Evolutionary conservation across 768 basidiomycete species (phyloP), one percentile per base, ranked within the genome.

Genomic region (Suillus subalutaceus): DNA sequence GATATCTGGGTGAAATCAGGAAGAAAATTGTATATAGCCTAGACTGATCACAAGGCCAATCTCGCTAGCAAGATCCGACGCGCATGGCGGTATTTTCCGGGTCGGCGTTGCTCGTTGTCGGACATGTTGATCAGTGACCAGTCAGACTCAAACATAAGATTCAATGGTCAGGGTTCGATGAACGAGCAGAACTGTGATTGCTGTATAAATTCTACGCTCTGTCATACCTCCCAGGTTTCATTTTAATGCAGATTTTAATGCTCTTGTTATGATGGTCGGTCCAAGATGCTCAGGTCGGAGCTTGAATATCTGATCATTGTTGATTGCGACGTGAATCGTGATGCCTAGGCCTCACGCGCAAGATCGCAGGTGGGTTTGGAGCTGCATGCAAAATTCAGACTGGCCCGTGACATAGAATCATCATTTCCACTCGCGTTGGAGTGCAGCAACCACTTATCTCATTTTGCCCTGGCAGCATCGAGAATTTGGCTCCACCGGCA

Each of bases 81-180:
- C 35, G 55, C 55, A n/a, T 37, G 20, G 55, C 55, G 55, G 55
- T 56, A 56, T 13, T 56, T 56, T 20, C 55, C 55, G 55, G 55
- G 55, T 56, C 20, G 55, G 30, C 30, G 52, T 30, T 53, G 52
- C 8, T 16, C 52, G 15, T 53, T 26, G 52, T 53, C 16, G 52
- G 3, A 53, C 52, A 3, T 10, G 26, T 52, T 4, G 48, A 50
- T 50, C 23, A 50, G 40, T 13, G 13, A 43, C 41, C 26, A 32
- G 50, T 53, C 52, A 30, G 16, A 10, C 8, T 53, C 52, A 30
- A 30, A 9, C 7, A 23, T 13, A 50, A 50, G 26, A 26, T 26
- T 23, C 13, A 48, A 48, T 13, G n/a, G 12, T 48, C 6, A 52
- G 23, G 2, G 13, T 26, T 46, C 46, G 10, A 48, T 48, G 46